A percentile compares a stretch with the other conserved stretches of the same genome.
phyloP scores from a whole-genome alignment of 1,139 yeast species.

The Yamadazyma songkhlaensis region DNA sequence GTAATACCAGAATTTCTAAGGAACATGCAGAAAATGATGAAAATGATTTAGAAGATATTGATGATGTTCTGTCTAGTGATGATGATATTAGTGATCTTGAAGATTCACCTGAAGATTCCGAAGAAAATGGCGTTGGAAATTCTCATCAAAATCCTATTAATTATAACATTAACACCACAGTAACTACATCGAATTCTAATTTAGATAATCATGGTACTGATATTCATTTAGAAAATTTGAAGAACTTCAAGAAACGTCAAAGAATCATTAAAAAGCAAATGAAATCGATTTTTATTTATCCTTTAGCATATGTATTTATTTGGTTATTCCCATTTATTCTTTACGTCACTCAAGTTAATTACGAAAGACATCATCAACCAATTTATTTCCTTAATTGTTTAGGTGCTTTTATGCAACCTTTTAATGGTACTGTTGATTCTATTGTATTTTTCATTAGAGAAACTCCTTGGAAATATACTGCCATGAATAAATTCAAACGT shows the following conservation, averaged over 20 bases:
- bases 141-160: conserved; percentile 2
- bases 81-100: conserved; percentile 4
- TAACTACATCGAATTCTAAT: neutral
- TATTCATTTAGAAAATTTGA: conserved; percentile 60
- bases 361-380: conserved; percentile 49
- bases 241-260: conserved; percentile 59
- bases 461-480: conserved; percentile 65
- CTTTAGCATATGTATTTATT: conserved; percentile 71
- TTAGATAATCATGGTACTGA: conserved; percentile 16
- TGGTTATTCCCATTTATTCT: conserved; percentile 84
- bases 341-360: conserved; percentile 56
- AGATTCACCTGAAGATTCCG: conserved; percentile 6
- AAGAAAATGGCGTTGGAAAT: conserved; percentile 1
- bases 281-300: conserved; percentile 78
- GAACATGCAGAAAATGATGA: conserved; percentile 11
- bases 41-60: conserved; percentile 11
- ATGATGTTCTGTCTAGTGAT: conserved; percentile 13
- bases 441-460: conserved; percentile 75
- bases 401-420: conserved; percentile 76
- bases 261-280: conserved; percentile 72
- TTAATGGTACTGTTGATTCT: conserved; percentile 76
- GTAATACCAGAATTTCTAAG: conserved; percentile 6
- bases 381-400: conserved; percentile 64
- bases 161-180: neutral
- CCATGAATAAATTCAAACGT: conserved; percentile 37